Percentiles rank a stretch among this genome's conserved stretches.
Evolutionary conservation across 139 green algal species (phyloP).

Genomic region (Micromonas commoda): DNA sequence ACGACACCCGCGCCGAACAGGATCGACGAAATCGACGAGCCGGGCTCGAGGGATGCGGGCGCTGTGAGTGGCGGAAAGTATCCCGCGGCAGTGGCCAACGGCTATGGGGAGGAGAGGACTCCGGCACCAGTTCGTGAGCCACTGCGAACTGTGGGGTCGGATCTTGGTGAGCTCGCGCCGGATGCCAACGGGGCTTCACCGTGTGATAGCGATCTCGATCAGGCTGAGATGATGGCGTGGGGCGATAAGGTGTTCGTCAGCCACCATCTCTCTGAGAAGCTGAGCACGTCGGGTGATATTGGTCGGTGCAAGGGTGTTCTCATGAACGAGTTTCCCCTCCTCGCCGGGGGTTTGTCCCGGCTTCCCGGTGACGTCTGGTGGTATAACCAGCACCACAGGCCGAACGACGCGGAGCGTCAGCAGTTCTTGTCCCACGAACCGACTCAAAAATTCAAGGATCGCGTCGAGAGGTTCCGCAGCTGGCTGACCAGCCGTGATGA

Average conservation of each 20-base stretch:
- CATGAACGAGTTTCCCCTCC: conserved; percentile 38
- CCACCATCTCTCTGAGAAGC: conserved; percentile 45
- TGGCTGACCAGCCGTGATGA: conserved; percentile 53
- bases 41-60: neutral
- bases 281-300: conserved; percentile 57
- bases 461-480: conserved; percentile 48
- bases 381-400: conserved; percentile 37
- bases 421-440: conserved; percentile 40
- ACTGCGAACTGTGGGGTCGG: neutral
- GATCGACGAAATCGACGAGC: no score
- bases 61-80: neutral
- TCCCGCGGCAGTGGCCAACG: neutral
- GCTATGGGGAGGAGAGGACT: neutral
- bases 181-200: neutral
- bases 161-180: neutral
- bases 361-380: conserved; percentile 57
- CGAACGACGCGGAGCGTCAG: conserved; percentile 47
- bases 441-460: conserved; percentile 37
- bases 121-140: neutral
- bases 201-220: neutral
- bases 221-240: neutral
- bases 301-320: conserved; percentile 46
- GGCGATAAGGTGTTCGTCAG: neutral
- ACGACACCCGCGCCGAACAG: neutral
- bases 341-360: conserved; percentile 36